These are phyloP conservation scores for Penicillium arizonense DNA, from an alignment of 495 filamentous ascomycete genomes.

Conservation along the genomic window DNA sequence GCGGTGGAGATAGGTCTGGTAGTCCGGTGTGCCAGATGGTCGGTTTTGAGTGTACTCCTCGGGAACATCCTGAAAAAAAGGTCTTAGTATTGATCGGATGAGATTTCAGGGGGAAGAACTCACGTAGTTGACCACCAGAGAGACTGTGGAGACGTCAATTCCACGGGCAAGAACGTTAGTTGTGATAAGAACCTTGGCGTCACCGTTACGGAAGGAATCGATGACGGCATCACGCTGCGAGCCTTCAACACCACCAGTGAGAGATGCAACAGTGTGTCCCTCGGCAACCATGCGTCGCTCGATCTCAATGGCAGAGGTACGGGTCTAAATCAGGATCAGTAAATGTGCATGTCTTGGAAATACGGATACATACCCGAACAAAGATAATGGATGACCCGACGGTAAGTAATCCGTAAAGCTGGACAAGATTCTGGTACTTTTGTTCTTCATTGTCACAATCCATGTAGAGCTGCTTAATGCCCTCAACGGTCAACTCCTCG, in stretches of 20 bases:
- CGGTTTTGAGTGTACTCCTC: constrained; percentile 27
- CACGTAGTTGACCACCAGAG: constrained; percentile 95
- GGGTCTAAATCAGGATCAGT: constrained; percentile 55
- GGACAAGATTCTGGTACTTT: constrained; percentile 85
- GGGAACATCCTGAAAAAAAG: constrained; percentile 53
- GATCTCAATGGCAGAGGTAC: constrained; percentile 77
- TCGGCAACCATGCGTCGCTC: constrained; percentile 81
- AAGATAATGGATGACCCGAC: constrained; percentile 98
- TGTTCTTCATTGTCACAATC: constrained; percentile 77
- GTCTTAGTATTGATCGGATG: constrained; percentile 4
- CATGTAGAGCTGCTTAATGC: constrained; percentile 95
- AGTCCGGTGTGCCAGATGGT: constrained; percentile 57
- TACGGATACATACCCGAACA: constrained; percentile 63
- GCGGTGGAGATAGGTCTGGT: constrained; percentile 95
- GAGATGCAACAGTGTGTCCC: constrained; percentile 83
- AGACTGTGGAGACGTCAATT: constrained; percentile 95
- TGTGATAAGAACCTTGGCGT: constrained; percentile 95
- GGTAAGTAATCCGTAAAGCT: constrained; percentile 92
- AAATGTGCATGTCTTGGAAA: background rate
- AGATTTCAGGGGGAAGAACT: background rate
- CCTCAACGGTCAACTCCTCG: constrained; percentile 91
- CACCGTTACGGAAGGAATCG: constrained; percentile 79
- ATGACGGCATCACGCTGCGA: constrained; percentile 80
- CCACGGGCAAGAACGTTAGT: constrained; percentile 97
- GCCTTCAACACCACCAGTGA: constrained; percentile 85